Percentiles rank a stretch among this genome's conserved stretches.
These are phyloP conservation scores for Trichoderma arundinaceum DNA, from an alignment of 2,329 filamentous ascomycete genomes.

Conservation along the genomic window DNA sequence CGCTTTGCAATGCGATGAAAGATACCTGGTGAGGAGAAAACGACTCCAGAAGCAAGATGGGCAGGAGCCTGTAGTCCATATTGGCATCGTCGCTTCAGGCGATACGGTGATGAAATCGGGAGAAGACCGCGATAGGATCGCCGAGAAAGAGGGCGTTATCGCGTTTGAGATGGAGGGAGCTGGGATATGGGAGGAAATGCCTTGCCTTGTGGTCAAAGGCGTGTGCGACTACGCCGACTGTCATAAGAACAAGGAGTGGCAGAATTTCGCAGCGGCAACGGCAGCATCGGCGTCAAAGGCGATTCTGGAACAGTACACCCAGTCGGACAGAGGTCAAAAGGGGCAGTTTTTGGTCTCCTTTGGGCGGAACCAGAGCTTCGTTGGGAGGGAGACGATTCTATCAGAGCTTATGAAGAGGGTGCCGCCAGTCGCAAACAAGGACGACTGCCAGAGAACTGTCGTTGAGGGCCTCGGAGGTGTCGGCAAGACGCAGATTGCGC, in stretches of 20 bases:
- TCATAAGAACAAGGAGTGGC: conserved; percentile 23
- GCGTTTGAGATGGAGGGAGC: conserved; percentile 44
- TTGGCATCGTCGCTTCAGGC: conserved; percentile 48
- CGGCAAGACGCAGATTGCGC: conserved; percentile 47
- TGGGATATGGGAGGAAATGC: conserved; percentile 39
- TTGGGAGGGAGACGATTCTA: conserved; percentile 35
- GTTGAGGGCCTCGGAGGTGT: conserved; percentile 43
- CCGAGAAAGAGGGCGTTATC: conserved; percentile 32
- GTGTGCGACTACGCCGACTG: conserved; percentile 22
- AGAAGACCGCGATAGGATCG: conserved; percentile 42
- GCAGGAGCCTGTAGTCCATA: conserved; percentile 38
- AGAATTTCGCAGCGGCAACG: background rate
- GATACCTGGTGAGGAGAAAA: conserved; percentile 42
- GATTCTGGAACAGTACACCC: background rate
- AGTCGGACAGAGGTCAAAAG: background rate
- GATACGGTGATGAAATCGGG: conserved; percentile 49
- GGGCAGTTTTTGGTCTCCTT: conserved; percentile 30
- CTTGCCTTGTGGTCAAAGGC: conserved; percentile 39
- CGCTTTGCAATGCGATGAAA: conserved; percentile 28
- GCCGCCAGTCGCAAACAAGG: conserved; percentile 18
- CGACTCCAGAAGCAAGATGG: conserved; percentile 30
- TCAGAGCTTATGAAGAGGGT: conserved; percentile 31
- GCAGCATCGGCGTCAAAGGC: conserved; percentile 7
- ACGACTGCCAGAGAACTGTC: conserved; percentile 39
- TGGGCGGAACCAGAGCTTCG: conserved; percentile 36